phyloP scores from a whole-genome alignment of 805 yeast genomes.

The Tetrapisispora phaffii region DNA sequence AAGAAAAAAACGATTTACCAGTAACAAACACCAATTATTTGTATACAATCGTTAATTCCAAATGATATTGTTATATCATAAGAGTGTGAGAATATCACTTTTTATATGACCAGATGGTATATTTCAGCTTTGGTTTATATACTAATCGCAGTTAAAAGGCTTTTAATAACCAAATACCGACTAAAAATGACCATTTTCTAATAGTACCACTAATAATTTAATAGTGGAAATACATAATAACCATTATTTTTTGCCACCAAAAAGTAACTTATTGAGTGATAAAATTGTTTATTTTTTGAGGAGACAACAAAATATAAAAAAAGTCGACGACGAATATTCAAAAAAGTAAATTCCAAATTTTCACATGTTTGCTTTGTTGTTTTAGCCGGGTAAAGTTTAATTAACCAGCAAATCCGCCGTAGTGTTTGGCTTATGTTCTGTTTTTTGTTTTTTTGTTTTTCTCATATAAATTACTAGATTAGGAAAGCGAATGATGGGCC shows the following conservation, averaged over 20 bases:
- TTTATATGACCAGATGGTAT: not conserved
- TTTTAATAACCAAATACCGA: not conserved
- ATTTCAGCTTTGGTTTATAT: not conserved
- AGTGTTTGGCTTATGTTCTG: no score
- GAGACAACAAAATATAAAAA: not conserved
- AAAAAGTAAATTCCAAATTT: not conserved
- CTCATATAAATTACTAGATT: no score
- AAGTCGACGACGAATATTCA: not conserved
- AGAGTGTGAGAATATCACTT: not conserved
- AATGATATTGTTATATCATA: not conserved
- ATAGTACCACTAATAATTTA: not conserved
- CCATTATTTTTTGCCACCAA: not conserved
- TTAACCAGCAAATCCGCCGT: no score
- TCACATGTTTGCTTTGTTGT: not conserved
- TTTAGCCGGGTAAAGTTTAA: no score
- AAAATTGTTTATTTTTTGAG: not conserved
- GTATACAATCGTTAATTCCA: not conserved
- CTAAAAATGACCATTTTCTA: not conserved
- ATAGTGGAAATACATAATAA: not conserved
- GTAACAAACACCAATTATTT: not conserved
- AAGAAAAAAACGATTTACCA: not conserved
- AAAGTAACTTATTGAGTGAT: conserved; percentile 1
- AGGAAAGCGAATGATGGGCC: no score
- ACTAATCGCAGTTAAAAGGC: not conserved
- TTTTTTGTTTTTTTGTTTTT: no score